A percentile compares a stretch with the other conserved stretches of the same genome.
Conservation (phyloP, 2,329 filamentous ascomycete species). For the Alternaria dauci region DNA sequence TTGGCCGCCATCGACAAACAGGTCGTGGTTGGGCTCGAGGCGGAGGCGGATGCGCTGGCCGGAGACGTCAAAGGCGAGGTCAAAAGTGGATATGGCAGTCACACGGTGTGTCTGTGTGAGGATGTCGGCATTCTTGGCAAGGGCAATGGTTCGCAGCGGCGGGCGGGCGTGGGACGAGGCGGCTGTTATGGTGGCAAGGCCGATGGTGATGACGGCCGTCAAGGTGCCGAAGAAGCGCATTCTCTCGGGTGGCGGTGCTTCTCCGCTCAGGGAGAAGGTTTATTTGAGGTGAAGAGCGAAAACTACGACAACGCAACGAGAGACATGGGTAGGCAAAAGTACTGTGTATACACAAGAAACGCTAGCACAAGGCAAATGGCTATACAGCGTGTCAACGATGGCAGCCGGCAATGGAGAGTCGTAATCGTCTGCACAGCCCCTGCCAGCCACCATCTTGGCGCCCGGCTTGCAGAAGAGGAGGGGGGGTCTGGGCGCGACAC, state of each 20-base stretch:
- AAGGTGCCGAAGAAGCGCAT: slow-evolving; percentile 42
- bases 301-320: slow-evolving; percentile 35
- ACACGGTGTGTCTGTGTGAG: slow-evolving; percentile 81
- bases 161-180: slow-evolving; percentile 63
- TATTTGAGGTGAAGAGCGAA: neutral
- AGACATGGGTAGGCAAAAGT: slow-evolving; percentile 38
- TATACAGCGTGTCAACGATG: slow-evolving; percentile 21
- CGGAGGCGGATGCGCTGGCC: slow-evolving; percentile 75
- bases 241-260: slow-evolving; percentile 30
- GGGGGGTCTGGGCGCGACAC: slow-evolving; percentile 31
- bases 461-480: slow-evolving; percentile 17
- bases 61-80: slow-evolving; percentile 79
- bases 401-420: slow-evolving; percentile 27
- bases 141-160: slow-evolving; percentile 76
- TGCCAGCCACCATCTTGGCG: slow-evolving; percentile 26
- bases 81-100: slow-evolving; percentile 82
- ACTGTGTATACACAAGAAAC: slow-evolving; percentile 14
- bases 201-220: slow-evolving; percentile 28
- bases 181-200: slow-evolving; percentile 35
- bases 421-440: slow-evolving; percentile 37
- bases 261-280: slow-evolving; percentile 29
- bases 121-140: slow-evolving; percentile 77
- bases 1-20: slow-evolving; percentile 78
- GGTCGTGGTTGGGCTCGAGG: slow-evolving; percentile 90
- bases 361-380: slow-evolving; percentile 15